Conservation (phyloP, 2,329 filamentous ascomycete species). For the Hypoxylon sp. region DNA sequence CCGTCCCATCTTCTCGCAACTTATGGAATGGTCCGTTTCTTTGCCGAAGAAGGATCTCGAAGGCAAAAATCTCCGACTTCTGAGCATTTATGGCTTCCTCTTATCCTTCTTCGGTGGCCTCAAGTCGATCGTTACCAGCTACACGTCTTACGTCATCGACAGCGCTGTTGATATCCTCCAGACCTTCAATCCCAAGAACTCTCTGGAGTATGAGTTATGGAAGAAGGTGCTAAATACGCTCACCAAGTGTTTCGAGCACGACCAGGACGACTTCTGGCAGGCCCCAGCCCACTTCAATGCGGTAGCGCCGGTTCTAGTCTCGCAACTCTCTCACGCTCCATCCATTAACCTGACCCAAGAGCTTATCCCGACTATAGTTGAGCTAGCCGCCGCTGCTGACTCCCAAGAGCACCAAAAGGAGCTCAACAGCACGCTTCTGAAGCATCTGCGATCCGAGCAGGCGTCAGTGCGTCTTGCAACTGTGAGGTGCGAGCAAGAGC, state of each 20-base stretch:
- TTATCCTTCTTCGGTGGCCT: constrained; percentile 82
- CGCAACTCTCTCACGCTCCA: constrained; percentile 66
- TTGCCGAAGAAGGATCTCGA: constrained; percentile 68
- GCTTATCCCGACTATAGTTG: constrained; percentile 78
- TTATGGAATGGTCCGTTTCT: constrained; percentile 81
- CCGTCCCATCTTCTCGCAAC: constrained; percentile 84
- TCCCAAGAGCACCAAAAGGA: constrained; percentile 91
- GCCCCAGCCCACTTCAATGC: constrained; percentile 83
- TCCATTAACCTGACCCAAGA: constrained; percentile 55
- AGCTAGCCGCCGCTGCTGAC: constrained; percentile 81
- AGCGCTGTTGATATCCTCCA: constrained; percentile 72
- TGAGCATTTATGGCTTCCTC: constrained; percentile 84
- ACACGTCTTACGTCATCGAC: constrained; percentile 85
- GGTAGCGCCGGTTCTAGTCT: constrained; percentile 73
- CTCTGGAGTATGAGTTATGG: constrained; percentile 69
- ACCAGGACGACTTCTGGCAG: constrained; percentile 97
- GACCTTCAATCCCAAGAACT: constrained; percentile 53
- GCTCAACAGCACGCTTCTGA: constrained; percentile 80
- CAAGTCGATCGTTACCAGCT: constrained; percentile 93
- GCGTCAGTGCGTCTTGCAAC: constrained; percentile 79
- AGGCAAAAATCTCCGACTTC: constrained; percentile 69
- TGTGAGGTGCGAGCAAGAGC: constrained; percentile 79
- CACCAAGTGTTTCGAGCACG: constrained; percentile 80
- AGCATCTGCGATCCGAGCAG: constrained; percentile 77
- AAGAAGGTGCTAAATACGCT: constrained; percentile 75